Evolutionary conservation across 2,329 filamentous ascomycete species (phyloP), one percentile per base, ranked within the genome.

Genomic region (Ophiostoma novo-ulmi): DNA sequence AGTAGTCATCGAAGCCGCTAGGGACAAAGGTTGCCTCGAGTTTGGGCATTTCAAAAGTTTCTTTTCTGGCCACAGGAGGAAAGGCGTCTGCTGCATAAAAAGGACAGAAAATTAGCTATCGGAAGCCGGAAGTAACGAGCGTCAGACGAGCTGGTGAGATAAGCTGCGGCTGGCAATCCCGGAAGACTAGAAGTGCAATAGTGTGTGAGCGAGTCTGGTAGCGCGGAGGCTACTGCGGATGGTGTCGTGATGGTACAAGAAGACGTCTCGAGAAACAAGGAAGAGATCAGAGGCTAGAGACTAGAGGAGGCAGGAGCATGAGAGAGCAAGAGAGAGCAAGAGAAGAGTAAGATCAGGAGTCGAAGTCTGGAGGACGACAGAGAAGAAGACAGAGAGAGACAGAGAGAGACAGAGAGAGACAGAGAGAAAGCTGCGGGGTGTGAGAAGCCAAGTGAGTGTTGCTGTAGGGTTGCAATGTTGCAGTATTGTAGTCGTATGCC

Each of bases 21-120:
- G 85, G 85, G 71, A 85, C 83, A 77, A 87, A 87, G 44, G 85
- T 87, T 70, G 85, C 85, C 75, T 82, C 83, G 72, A 86, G 76
- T 72, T 80, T 77, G 74, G 80, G 77, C 80, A 81, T 81, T 73
- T 81, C 78, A 78, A 75, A 76, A 74, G 76, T 76, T 74, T 75
- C 74, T 31, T 26, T 58, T 22, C 26, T 41, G 38, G 65, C 58
- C 20, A 31, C 39, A 20, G 65, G n/a, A 8, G 52, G 67, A 36
- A 44, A n/a, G 36, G 20, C 36, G 63, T 69, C 73, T 76, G 74
- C 73, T 75, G 75, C 72, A 74, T 31, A n/a, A 66, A 58, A 58
- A 67, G 22, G 39, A 65, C 36, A 22, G 35, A 38, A 17, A n/a
- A 20, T 65, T 65, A 65, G 63, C 36, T 36, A 39, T 65, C 26